These are phyloP conservation scores for Thymus mandschuricus DNA, from an alignment of 257 asterid species.

Conservation along the genomic window DNA sequence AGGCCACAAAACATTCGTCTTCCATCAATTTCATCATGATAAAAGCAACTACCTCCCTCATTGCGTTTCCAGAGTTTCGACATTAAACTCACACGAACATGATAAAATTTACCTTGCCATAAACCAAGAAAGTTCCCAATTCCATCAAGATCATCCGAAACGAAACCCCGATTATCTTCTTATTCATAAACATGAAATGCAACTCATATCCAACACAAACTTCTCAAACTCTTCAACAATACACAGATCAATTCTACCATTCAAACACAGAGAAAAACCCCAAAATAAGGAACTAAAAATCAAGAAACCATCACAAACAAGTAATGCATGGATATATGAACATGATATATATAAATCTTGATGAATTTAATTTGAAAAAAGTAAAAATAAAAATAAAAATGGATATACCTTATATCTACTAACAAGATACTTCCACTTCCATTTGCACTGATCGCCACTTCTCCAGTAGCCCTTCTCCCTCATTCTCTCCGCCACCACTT, in stretches of 20 bases:
- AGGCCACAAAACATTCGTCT: background rate
- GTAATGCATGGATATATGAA: constrained; percentile 2
- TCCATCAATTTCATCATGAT: background rate
- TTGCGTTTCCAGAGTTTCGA: background rate
- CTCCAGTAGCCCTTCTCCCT: constrained; percentile 65
- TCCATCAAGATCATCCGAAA: constrained; percentile 4
- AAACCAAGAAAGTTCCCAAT: constrained; percentile 1
- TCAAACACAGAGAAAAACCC: background rate
- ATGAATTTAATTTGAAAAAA: background rate
- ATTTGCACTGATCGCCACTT: constrained; percentile 68
- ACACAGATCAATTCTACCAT: constrained; percentile 9
- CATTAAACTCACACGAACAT: constrained; percentile 2
- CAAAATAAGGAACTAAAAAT: background rate
- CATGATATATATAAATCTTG: background rate
- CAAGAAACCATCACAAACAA: constrained; percentile 13
- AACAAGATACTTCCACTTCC: constrained; percentile 76
- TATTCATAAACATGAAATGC: background rate
- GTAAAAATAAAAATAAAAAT: background rate
- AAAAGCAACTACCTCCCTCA: background rate
- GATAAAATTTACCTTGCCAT: background rate
- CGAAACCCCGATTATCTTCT: background rate
- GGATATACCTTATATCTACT: constrained; percentile 54
- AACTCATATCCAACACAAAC: background rate
- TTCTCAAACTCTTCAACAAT: background rate
- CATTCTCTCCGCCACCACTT: constrained; percentile 54